phyloP scores from a whole-genome alignment of 345 rosid species.

The Boechera stricta region DNA sequence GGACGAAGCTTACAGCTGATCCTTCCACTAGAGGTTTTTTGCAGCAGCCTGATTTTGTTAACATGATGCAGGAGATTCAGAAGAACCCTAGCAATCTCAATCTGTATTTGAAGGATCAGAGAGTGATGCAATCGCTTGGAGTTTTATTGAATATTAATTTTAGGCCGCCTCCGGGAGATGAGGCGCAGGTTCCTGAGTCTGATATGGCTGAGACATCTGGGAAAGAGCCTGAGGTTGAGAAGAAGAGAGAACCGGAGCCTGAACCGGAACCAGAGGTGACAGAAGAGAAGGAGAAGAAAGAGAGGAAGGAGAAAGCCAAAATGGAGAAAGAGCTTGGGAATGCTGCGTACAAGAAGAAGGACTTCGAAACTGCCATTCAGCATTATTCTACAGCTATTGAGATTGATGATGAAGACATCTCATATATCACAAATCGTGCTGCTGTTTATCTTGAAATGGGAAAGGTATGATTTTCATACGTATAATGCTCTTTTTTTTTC shows the following conservation, averaged over 20 bases:
- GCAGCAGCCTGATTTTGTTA: constrained; percentile 83
- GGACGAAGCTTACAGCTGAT: constrained; percentile 90
- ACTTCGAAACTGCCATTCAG: constrained; percentile 76
- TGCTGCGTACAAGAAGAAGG: constrained; percentile 81
- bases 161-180: constrained; percentile 48
- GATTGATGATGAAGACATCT: constrained; percentile 81
- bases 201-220: constrained; percentile 35
- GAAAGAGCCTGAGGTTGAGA: constrained; percentile 40
- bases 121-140: constrained; percentile 91
- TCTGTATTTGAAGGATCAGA: constrained; percentile 72
- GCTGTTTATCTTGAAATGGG: constrained; percentile 92
- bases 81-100: constrained; percentile 76
- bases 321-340: constrained; percentile 83
- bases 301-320: constrained; percentile 47
- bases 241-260: constrained; percentile 41
- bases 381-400: constrained; percentile 81
- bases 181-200: constrained; percentile 55
- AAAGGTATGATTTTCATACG: constrained; percentile 53
- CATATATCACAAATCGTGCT: constrained; percentile 83
- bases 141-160: constrained; percentile 76
- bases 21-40: constrained; percentile 67
- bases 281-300: constrained; percentile 44
- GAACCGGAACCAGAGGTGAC: constrained; percentile 46
- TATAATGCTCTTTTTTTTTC: constrained; percentile 2
- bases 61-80: constrained; percentile 89